Evolutionary conservation across 305 asterid species (phyloP).

Genomic region (Fraxinus paxiana): DNA sequence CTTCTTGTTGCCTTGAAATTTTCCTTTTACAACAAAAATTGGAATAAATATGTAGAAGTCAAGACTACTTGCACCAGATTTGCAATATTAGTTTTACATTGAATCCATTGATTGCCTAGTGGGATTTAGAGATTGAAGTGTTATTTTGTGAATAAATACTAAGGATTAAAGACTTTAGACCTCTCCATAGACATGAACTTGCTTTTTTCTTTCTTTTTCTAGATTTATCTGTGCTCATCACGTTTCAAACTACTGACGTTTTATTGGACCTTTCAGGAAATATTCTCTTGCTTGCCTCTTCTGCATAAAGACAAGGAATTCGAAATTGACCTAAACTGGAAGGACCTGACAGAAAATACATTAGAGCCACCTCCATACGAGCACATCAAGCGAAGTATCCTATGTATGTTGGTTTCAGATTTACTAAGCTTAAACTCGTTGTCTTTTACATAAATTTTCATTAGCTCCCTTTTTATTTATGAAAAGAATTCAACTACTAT

Average conservation of each 20-base stretch:
- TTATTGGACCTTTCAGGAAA: constrained; percentile 49
- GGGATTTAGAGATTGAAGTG: not conserved
- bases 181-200: constrained; percentile 18
- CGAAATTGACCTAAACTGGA: constrained; percentile 72
- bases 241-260: constrained; percentile 17
- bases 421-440: constrained; percentile 16
- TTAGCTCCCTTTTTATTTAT: not conserved
- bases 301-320: constrained; percentile 67
- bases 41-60: not conserved
- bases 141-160: constrained; percentile 4
- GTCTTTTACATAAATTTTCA: constrained; percentile 9
- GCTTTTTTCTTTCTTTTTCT: constrained; percentile 9
- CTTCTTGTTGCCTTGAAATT: not conserved
- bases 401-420: constrained; percentile 27
- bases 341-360: constrained; percentile 44
- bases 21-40: not conserved
- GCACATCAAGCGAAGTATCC: constrained; percentile 91
- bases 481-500: constrained; percentile 9
- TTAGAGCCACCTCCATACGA: constrained; percentile 61
- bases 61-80: not conserved
- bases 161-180: not conserved
- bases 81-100: not conserved
- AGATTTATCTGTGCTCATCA: constrained; percentile 15
- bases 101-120: not conserved
- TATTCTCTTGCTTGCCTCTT: constrained; percentile 67